Base-by-base conservation (phyloP, 257 asterid species). In the Jacaranda copaia region DNA sequence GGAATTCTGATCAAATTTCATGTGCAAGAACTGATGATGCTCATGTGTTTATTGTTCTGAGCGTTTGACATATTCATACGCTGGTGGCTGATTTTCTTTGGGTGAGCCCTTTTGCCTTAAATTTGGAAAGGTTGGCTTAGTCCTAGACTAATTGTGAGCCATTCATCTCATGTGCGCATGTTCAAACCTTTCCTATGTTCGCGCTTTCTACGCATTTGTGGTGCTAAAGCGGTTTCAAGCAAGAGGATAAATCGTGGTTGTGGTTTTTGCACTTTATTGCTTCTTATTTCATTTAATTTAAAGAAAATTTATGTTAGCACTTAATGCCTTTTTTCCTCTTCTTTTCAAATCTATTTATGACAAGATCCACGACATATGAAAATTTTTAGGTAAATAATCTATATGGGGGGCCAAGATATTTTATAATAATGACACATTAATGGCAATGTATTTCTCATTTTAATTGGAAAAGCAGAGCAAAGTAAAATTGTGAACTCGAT, bases 151-250 rank as follows among this genome's bases (percentile, higher is more conserved):
- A 35, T 61, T 25, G 18, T 32, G 36, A 19, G 46, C 68, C 46
- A 36, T 61, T 61, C 68, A 61, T 35, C 13, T 35, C 35, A 32
- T 59, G 36, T 3, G 15, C 16, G 14, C 68, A 6, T n/a, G 19
- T 35, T 35, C 46, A 61, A 36, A 15, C 68, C 68, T 32, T 35
- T 61, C 19, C 68, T 61, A 5, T 35, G 10, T 35, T 11, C 46
- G 13, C 68, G 46, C 68, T 61, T 61, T 61, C 68, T 35, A 61
- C 46, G 19, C 68, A 35, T 61, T 61, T 35, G 46, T 14, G 13
- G 68, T 3, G 46, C 46, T 35, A 32, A 14, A 0, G 13, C 19
- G 6, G 6, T 14, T 61, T 32, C 46, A 35, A 20, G 40, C 5
- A 4, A 25, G 13, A 18, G 19, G 8, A 18, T 58, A 58, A 58